Conservation (phyloP, 225 moss, liverwort and hornwort genomes). For the Sphagnum tenellum region DNA sequence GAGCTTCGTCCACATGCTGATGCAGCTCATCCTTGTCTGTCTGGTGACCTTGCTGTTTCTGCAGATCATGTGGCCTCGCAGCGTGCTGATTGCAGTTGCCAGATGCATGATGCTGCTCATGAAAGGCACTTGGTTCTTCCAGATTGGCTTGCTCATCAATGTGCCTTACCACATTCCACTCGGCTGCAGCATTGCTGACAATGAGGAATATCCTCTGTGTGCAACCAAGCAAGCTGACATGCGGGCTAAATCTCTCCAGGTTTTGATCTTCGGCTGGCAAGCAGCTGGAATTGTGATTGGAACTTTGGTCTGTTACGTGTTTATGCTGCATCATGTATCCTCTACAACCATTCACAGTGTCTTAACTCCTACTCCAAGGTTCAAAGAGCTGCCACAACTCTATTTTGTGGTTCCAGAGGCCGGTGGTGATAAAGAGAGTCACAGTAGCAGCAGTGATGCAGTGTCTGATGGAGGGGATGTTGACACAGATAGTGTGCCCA, state of each 20-base stretch:
- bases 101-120: conserved; percentile 57
- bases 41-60: conserved; percentile 62
- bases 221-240: conserved; percentile 16
- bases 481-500: conserved; percentile 22
- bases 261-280: conserved; percentile 58
- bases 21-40: conserved; percentile 56
- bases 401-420: conserved; percentile 28
- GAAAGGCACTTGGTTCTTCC: conserved; percentile 86
- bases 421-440: conserved; percentile 8
- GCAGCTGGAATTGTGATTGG: conserved; percentile 32
- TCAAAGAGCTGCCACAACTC: conserved; percentile 15
- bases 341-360: no score
- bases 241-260: conserved; percentile 69
- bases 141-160: conserved; percentile 66
- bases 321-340: conserved; percentile 9
- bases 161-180: conserved; percentile 37
- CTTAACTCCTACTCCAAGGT: neutral
- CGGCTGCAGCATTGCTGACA: conserved; percentile 37
- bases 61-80: conserved; percentile 43
- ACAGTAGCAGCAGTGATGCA: no score
- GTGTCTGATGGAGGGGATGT: conserved; percentile 16
- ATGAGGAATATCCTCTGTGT: conserved; percentile 52
- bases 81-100: conserved; percentile 40
- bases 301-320: conserved; percentile 25
- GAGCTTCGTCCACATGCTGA: conserved; percentile 72